Conservation (phyloP, 225 moss, liverwort and hornwort genomes). For the Pleurozium schreberi region DNA sequence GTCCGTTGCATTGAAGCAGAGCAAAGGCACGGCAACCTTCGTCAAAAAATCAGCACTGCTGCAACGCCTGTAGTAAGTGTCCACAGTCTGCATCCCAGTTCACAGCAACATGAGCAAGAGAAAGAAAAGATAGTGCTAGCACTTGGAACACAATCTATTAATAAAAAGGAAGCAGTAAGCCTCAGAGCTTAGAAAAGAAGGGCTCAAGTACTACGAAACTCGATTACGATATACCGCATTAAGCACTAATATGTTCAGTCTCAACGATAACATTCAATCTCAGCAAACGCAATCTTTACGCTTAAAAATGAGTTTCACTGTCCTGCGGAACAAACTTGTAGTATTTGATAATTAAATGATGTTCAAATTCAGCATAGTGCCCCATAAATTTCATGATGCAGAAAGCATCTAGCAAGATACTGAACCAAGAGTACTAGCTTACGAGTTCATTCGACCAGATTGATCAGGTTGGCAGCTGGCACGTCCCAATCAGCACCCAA, state of each 20-base stretch:
- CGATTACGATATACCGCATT: not conserved
- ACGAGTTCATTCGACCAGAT: not conserved
- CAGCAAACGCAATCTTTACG: not conserved
- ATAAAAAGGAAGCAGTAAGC: not conserved
- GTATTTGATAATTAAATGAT: not conserved
- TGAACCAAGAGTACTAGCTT: not conserved
- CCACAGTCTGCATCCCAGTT: constrained; percentile 62
- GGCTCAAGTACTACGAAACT: not conserved
- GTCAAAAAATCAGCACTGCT: constrained; percentile 70
- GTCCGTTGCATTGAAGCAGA: constrained; percentile 67
- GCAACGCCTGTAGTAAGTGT: constrained; percentile 76
- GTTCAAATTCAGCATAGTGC: not conserved
- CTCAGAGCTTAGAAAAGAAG: not conserved
- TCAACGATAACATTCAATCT: not conserved
- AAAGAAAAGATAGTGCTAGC: not conserved
- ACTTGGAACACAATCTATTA: not conserved
- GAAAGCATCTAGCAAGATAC: not conserved
- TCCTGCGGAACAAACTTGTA: not conserved
- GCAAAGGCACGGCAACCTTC: constrained; percentile 61
- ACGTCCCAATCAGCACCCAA: not conserved
- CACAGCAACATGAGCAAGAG: constrained; percentile 1
- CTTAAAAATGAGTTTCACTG: not conserved
- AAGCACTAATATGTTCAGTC: not conserved
- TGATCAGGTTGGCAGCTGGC: not conserved
- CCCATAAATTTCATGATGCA: not conserved